These are phyloP conservation scores for Cryptococcus jaspeensis DNA, from an alignment of 1,284 basidiomycete species.

Conservation along the genomic window DNA sequence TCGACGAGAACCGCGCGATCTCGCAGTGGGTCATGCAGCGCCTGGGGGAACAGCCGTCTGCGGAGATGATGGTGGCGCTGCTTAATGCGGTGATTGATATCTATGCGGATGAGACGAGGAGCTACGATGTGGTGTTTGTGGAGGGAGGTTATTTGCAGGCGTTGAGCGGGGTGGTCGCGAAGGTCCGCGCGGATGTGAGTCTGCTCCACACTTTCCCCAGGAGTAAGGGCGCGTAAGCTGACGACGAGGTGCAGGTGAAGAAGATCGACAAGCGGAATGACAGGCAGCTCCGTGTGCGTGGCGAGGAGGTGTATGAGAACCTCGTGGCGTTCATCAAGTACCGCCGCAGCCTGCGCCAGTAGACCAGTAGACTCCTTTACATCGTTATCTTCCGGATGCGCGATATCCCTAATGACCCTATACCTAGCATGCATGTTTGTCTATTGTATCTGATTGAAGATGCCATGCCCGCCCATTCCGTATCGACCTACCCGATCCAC, in stretches of 20 bases:
- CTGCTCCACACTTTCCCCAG: constrained; percentile 4
- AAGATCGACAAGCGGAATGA: constrained; percentile 57
- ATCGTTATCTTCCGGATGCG: no score
- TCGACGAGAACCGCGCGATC: constrained; percentile 61
- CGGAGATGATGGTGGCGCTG: constrained; percentile 76
- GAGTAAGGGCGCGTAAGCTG: neutral
- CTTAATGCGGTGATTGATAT: constrained; percentile 88
- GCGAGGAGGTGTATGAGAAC: constrained; percentile 66
- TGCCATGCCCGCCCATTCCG: no score
- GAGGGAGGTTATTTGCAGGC: constrained; percentile 58
- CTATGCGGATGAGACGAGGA: constrained; percentile 82
- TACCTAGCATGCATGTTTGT: constrained; percentile 4
- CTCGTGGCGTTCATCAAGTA: constrained; percentile 86
- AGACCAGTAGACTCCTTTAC: neutral
- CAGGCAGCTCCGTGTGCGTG: constrained; percentile 49
- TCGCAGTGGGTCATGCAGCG: constrained; percentile 24
- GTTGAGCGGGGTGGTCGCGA: constrained; percentile 60
- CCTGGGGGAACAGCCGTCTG: constrained; percentile 53
- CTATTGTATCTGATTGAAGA: constrained; percentile 14
- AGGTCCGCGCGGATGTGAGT: constrained; percentile 62
- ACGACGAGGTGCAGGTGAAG: constrained; percentile 38
- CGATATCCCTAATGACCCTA: neutral
- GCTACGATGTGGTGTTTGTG: constrained; percentile 77
- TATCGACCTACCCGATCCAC: neutral
- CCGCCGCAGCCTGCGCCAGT: constrained; percentile 49